phyloP scores from a whole-genome alignment of 345 rosid genomes.

The Schrenkiella parvula region DNA sequence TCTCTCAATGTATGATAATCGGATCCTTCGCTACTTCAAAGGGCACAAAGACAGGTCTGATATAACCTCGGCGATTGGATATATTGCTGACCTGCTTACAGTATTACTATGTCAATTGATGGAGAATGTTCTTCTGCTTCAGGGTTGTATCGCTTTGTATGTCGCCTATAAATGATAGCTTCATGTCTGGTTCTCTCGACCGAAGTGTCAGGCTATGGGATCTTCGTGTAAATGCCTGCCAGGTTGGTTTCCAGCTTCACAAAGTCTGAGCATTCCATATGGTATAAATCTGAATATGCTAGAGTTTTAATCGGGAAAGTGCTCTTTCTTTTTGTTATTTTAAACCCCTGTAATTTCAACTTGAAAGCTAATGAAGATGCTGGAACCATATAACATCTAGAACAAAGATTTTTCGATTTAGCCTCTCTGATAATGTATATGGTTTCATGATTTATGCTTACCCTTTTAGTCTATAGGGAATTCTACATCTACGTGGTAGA shows the following conservation, averaged over 20 bases:
- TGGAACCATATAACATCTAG: background rate
- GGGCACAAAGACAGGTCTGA: conserved; percentile 89
- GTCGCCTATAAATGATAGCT: conserved; percentile 96
- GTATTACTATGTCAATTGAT: background rate
- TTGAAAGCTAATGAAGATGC: background rate
- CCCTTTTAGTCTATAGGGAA: conserved; percentile 73
- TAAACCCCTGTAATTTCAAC: background rate
- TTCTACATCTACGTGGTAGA: conserved; percentile 82
- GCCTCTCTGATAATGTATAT: conserved; percentile 5
- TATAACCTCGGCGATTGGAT: background rate
- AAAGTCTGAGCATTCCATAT: background rate
- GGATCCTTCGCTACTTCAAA: conserved; percentile 96
- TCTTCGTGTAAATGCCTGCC: conserved; percentile 99
- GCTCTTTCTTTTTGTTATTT: background rate
- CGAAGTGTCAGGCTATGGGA: conserved; percentile 95
- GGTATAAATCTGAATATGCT: background rate
- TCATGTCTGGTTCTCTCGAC: conserved; percentile 98
- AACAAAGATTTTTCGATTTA: background rate
- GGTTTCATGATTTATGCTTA: conserved; percentile 52
- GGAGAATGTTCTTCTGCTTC: conserved; percentile 15
- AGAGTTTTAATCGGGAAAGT: background rate
- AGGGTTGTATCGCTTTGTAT: conserved; percentile 96
- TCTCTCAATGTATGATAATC: conserved; percentile 92
- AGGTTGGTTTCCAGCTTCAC: conserved; percentile 52
- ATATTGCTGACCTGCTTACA: background rate